phyloP scores from a whole-genome alignment of 257 asterid genomes.

The Fraxinus excelsior region DNA sequence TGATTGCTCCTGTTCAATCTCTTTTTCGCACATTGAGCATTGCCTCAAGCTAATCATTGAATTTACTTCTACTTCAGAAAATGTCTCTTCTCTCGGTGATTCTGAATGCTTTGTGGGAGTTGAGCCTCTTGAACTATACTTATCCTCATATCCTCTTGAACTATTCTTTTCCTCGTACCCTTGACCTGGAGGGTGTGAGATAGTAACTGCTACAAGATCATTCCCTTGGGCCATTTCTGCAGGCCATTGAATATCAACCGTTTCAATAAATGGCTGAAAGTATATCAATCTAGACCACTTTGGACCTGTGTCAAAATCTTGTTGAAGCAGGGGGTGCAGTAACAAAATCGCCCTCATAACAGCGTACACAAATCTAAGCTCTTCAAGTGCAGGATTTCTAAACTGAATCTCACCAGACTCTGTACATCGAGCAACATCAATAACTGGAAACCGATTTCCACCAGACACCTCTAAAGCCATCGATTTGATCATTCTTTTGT shows the following conservation, averaged over 20 bases:
- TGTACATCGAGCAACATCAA: constrained; percentile 49
- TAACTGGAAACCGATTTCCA: constrained; percentile 49
- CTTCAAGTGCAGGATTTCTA: constrained; percentile 53
- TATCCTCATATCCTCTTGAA: constrained; percentile 22
- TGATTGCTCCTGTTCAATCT: constrained; percentile 26
- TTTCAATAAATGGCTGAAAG: constrained; percentile 54
- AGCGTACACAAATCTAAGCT: constrained; percentile 51
- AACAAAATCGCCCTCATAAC: constrained; percentile 40
- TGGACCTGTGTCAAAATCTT: constrained; percentile 35
- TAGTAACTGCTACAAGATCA: constrained; percentile 56
- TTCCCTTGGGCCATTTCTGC: constrained; percentile 39
- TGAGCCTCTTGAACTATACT: constrained; percentile 17
- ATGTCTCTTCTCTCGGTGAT: constrained; percentile 23
- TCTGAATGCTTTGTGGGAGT: constrained; percentile 17
- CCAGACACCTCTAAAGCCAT: constrained; percentile 52
- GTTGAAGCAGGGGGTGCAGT: constrained; percentile 55
- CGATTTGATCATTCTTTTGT: constrained; percentile 36
- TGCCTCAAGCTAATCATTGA: constrained; percentile 12
- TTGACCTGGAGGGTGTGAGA: constrained; percentile 49
- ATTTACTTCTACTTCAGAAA: constrained; percentile 21
- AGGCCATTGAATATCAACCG: constrained; percentile 62
- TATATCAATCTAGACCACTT: constrained; percentile 36
- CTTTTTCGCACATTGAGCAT: constrained; percentile 35
- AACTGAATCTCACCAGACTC: constrained; percentile 43
- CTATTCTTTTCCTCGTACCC: constrained; percentile 26